Base-by-base conservation (phyloP, 2,329 filamentous ascomycete species). In the Chaetomium strumarium region DNA sequence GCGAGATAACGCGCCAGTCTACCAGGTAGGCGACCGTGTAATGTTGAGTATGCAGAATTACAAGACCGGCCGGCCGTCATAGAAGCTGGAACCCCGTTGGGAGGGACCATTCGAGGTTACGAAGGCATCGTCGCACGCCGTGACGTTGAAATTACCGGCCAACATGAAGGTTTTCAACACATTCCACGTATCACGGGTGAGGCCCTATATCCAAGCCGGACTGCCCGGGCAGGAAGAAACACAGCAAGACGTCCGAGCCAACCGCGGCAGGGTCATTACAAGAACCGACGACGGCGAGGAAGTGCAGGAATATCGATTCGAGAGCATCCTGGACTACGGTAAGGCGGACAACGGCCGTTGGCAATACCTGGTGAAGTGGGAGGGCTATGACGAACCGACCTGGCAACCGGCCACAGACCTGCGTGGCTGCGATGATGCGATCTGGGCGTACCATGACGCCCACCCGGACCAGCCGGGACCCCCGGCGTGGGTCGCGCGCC, bases 81-180 rank as follows among this genome's bases (percentile, higher is more conserved):
- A n/a, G 17, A 46, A 46, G 17, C 44, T 46, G 1, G 33, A 46
- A 2, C 3, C 16, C 2, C 30, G 10, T 2, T 46, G 29, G 44
- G 19, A 46, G 13, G 24, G 44, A 3, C 44, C 11, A 11, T 46
- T 46, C 14, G n/a, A 24, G 37, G 33, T 46, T 11, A 46, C 10
- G 2, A 46, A 46, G 31, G 44, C 11, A 29, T 46, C 16, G 3
- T 38, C 29, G 16, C 37, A 46, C 16, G n/a, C 12, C n/a, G 44
- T 46, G 9, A 46, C 17, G n/a, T 12, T 46, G 3, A 5, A n/a
- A n/a, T 19, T 46, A 3, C 44, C 12, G 16, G 17, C 14, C 1
- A 46, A 46, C n/a, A 46, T 46, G 37, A 24, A 46, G 31, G 37
- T 46, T 17, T 46, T 37, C 37, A 46, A 46, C 37, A 46, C 34